Percentiles rank a stretch among this genome's conserved stretches.
phyloP scores from a whole-genome alignment of 495 filamentous ascomycete species.

The Penicillium longicatenatum region DNA sequence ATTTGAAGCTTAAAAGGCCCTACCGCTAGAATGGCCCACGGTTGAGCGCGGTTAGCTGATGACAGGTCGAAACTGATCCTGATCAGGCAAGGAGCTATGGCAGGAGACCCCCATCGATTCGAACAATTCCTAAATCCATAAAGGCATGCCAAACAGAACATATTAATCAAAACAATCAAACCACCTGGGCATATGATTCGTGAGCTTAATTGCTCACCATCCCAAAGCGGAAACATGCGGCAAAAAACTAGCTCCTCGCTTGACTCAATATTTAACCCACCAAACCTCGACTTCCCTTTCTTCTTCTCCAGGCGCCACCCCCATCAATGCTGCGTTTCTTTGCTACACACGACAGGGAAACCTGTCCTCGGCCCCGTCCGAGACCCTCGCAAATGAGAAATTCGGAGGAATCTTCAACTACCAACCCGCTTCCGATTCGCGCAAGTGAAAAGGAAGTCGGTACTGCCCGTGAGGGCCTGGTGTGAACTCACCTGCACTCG shows the following conservation, averaged over 20 bases:
- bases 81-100: no score
- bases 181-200: no score
- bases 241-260: slow-evolving; percentile 9
- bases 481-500: slow-evolving; percentile 93
- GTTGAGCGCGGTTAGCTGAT: no score
- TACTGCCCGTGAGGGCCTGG: slow-evolving; percentile 91
- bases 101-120: no score
- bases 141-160: no score
- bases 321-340: slow-evolving; percentile 99
- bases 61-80: no score
- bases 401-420: slow-evolving; percentile 98
- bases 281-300: slow-evolving; percentile 36
- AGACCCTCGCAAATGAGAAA: slow-evolving; percentile 93
- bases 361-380: slow-evolving; percentile 31
- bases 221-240: slow-evolving; percentile 4
- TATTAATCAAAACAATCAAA: no score
- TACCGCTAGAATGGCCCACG: no score
- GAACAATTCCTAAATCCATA: no score
- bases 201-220: neutral
- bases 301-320: slow-evolving; percentile 77
- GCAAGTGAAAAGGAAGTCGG: slow-evolving; percentile 31
- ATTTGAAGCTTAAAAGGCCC: no score
- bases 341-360: slow-evolving; percentile 77
- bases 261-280: slow-evolving; percentile 15
- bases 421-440: slow-evolving; percentile 43